Evolutionary conservation across 1,284 basidiomycete species (phyloP).

Genomic region (Afroboletus lepidellus): DNA sequence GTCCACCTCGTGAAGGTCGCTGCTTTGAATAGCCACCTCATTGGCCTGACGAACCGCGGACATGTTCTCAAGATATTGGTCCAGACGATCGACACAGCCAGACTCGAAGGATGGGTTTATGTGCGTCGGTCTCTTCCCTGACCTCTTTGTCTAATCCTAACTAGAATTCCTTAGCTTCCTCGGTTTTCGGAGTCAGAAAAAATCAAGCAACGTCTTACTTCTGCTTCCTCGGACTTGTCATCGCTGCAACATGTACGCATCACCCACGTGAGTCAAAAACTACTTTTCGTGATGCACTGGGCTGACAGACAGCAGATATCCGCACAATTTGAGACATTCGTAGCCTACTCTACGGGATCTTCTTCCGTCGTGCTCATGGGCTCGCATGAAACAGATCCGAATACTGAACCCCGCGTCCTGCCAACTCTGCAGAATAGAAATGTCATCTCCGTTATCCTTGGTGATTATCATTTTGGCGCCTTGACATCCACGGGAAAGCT

Average conservation of each 20-base stretch:
- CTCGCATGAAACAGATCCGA: constrained; percentile 41
- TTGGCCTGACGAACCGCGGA: constrained; percentile 77
- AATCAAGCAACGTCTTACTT: constrained; percentile 45
- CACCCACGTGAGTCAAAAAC: constrained; percentile 55
- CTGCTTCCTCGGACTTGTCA: constrained; percentile 37
- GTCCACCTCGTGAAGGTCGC: constrained; percentile 75
- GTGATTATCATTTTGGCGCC: constrained; percentile 88
- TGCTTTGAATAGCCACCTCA: constrained; percentile 60
- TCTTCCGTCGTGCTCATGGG: constrained; percentile 69
- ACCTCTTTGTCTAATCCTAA: constrained; percentile 1
- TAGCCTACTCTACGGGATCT: constrained; percentile 73
- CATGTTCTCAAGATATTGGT: constrained; percentile 65
- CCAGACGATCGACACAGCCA: constrained; percentile 36
- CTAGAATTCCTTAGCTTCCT: constrained; percentile 49
- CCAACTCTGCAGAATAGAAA: constrained; percentile 69
- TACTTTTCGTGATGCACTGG: constrained; percentile 2
- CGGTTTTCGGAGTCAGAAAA: constrained; percentile 62
- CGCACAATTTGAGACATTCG: constrained; percentile 79
- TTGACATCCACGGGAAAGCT: constrained; percentile 76
- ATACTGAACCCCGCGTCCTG: constrained; percentile 56
- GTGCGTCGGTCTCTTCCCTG: constrained; percentile 43
- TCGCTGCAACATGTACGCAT: constrained; percentile 53
- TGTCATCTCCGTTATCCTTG: constrained; percentile 82
- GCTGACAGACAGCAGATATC: constrained; percentile 58
- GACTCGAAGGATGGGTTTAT: constrained; percentile 67